Evolutionary conservation across 176 grass and related monocot species (phyloP).

Genomic region (Luzula sylvatica): DNA sequence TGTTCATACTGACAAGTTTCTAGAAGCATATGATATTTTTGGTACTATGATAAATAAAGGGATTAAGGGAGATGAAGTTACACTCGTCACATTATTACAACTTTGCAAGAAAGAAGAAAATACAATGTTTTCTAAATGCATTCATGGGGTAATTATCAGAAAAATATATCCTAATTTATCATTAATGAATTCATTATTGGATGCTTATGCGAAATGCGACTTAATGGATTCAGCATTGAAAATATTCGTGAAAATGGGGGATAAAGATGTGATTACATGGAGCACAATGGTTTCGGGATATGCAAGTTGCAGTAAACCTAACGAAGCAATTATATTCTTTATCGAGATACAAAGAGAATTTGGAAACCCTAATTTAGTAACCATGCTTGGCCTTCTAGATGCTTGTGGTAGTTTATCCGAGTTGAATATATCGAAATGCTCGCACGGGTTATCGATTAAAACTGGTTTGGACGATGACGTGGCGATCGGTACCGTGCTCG

Average conservation of each 20-base stretch:
- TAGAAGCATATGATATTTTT: conserved; percentile 15
- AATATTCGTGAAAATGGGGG: conserved; percentile 24
- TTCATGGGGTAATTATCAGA: conserved; percentile 31
- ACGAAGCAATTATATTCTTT: conserved; percentile 25
- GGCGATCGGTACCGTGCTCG: conserved; percentile 20
- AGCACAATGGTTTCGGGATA: conserved; percentile 32
- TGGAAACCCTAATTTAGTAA: conserved; percentile 28
- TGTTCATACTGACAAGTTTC: conserved; percentile 1
- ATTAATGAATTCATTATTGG: conserved; percentile 36
- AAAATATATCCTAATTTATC: conserved; percentile 16
- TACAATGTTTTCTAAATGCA: conserved; percentile 28
- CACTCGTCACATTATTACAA: conserved; percentile 31
- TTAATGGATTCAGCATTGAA: conserved; percentile 12
- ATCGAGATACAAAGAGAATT: conserved; percentile 8
- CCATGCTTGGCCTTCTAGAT: conserved; percentile 40
- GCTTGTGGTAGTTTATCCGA: conserved; percentile 27
- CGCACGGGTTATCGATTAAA: conserved; percentile 31
- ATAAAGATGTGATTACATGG: conserved; percentile 37
- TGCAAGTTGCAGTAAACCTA: conserved; percentile 8
- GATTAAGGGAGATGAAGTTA: conserved; percentile 21
- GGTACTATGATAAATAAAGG: conserved; percentile 4
- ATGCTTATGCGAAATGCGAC: conserved; percentile 48
- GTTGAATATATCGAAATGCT: conserved; percentile 22
- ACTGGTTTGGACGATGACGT: conserved; percentile 17
- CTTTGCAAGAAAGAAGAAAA: conserved; percentile 37